These are phyloP conservation scores for Vanrija humicola DNA, from an alignment of 1,284 basidiomycete species.

Conservation along the genomic window DNA sequence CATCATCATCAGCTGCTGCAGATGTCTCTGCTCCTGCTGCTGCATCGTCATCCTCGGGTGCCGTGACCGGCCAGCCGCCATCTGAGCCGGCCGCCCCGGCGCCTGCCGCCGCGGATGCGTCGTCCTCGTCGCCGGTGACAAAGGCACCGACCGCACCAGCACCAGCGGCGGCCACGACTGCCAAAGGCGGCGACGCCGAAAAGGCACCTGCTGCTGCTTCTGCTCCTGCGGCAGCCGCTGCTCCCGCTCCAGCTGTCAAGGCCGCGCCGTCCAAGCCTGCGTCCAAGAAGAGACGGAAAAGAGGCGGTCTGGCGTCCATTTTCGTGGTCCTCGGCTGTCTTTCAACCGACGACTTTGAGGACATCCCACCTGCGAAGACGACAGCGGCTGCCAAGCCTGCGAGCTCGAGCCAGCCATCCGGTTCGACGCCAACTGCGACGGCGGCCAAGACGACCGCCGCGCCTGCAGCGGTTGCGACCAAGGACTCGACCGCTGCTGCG, in stretches of 20 bases:
- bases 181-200: background rate
- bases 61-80: background rate
- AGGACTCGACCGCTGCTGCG: background rate
- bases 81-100: background rate
- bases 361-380: slow-evolving; percentile 20
- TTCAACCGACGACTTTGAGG: slow-evolving; percentile 42
- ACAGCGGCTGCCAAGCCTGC: slow-evolving; percentile 9
- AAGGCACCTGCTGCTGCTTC: background rate
- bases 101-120: background rate
- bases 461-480: background rate
- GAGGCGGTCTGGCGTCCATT: slow-evolving; percentile 36
- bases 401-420: background rate
- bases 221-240: background rate
- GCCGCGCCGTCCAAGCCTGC: slow-evolving; percentile 1
- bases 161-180: background rate
- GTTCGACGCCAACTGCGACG: background rate
- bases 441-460: background rate
- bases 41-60: background rate
- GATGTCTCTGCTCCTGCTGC: no score
- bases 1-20: no score
- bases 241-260: background rate
- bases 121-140: background rate
- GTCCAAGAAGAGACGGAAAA: slow-evolving; percentile 40
- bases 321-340: slow-evolving; percentile 41
- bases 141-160: background rate